Conservation (phyloP, 192 early-diverging fungal genomes). For the Coemansia sp. region DNA sequence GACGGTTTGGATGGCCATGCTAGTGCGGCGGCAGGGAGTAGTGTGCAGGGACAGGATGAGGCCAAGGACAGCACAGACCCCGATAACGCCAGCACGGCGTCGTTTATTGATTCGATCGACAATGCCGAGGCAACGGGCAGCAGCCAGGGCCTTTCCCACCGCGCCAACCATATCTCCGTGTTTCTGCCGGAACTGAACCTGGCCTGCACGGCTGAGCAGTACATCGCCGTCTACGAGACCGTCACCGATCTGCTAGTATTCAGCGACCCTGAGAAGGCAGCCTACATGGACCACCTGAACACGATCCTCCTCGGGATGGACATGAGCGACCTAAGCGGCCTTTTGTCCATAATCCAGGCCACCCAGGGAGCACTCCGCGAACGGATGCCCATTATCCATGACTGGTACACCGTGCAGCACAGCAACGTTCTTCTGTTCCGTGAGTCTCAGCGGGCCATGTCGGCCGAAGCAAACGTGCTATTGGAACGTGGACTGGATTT, state of each 20-base stretch:
- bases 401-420: conserved; percentile 52
- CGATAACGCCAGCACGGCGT: neutral
- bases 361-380: conserved; percentile 51
- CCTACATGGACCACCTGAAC: conserved; percentile 66
- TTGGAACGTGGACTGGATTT: neutral
- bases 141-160: conserved; percentile 55
- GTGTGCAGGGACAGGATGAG: neutral
- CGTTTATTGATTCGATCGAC: conserved; percentile 15
- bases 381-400: conserved; percentile 44
- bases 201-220: conserved; percentile 76
- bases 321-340: conserved; percentile 64
- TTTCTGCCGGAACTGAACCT: conserved; percentile 75
- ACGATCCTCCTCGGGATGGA: conserved; percentile 81
- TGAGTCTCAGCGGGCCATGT: conserved; percentile 15
- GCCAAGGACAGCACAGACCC: neutral
- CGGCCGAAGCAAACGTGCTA: neutral
- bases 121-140: conserved; percentile 18
- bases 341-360: conserved; percentile 41
- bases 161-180: conserved; percentile 65
- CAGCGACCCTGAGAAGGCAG: conserved; percentile 75
- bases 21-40: neutral
- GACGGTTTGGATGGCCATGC: neutral
- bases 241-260: conserved; percentile 80
- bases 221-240: conserved; percentile 68
- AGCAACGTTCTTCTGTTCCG: conserved; percentile 27